Evolutionary conservation across 352 stramenopile species (phyloP), one percentile per base, ranked within the genome.

Genomic region (Phytopythium aichiense): DNA sequence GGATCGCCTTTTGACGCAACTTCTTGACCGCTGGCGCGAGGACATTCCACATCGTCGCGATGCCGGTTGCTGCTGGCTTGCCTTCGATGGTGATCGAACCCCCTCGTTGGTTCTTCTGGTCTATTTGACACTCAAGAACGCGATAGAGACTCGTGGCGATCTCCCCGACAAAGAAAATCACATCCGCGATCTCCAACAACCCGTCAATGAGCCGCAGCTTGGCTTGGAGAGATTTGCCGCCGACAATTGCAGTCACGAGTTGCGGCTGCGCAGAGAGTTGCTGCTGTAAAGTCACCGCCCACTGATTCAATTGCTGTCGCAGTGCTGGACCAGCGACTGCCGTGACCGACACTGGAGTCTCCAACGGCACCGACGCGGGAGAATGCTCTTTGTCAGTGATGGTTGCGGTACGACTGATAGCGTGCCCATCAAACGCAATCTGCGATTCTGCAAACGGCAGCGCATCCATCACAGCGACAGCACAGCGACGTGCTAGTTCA

Each of bases 201-300:
- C 72, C 68, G 59, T 94, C 80, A 54, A 94, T 77, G 16, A 94
- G 37, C 0, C 79, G 81, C 35, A 94, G 43, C 54, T 94, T 92
- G 2, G 58, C 48, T 35, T 81, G 68, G 51, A 91, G 40, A 28
- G 65, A 58, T 33, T 71, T 77, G 6, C 84, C 84, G 16, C 84
- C 84, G 30, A 94, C 56, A 6, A 92, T 59, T 22, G 77, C 82
- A 37, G 66, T 77, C 12, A 76, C 67, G 1, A 33, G 23, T 28
- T 25, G 50, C 8, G 43, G 23, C 9, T 55, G 16, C 7, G 7
- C 12, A 13, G 15, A 45, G 42, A 40, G 9, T n/a, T 2, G 25
- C 18, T 53, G 65, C 52, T 86, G 78, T 7, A 86, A 64, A 12
- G 68, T 48, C 2, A 60, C 28, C 4, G 66, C 54, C 81, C 81